Conservation (phyloP, 208 protist genomes). For the Acanthamoeba lenticulata region DNA sequence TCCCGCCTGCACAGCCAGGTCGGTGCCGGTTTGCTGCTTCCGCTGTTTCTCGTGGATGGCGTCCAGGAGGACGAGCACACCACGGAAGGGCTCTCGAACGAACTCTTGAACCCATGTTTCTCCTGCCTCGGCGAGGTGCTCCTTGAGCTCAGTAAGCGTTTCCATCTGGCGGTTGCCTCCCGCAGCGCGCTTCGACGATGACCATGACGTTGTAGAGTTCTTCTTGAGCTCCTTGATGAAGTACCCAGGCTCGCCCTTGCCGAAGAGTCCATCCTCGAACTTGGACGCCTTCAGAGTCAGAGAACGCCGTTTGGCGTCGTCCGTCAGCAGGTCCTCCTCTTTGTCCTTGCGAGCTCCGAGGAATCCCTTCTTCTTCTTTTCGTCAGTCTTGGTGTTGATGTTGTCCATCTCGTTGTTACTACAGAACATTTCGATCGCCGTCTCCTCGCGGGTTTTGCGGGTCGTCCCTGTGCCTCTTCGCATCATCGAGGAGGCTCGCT, state of each 20-base stretch:
- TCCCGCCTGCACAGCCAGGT: background rate
- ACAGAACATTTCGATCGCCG: background rate
- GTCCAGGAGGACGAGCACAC: background rate
- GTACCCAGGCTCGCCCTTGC: slow-evolving; percentile 1
- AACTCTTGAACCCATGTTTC: background rate
- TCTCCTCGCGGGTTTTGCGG: background rate
- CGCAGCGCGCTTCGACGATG: background rate
- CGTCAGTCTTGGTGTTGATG: background rate
- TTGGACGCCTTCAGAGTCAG: background rate
- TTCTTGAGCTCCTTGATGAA: slow-evolving; percentile 53
- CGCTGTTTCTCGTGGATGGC: background rate
- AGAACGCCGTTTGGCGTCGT: background rate
- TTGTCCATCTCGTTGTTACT: background rate
- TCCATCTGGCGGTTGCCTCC: background rate
- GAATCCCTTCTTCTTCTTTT: background rate
- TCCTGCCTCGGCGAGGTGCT: background rate
- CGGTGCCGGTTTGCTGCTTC: slow-evolving; percentile 46
- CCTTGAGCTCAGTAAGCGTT: slow-evolving; percentile 25
- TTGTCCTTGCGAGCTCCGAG: background rate
- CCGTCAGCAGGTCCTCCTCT: too few relatives aligned
- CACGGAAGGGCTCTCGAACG: background rate
- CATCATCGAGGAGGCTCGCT: slow-evolving; percentile 4
- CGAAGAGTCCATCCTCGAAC: background rate
- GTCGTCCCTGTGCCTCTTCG: background rate
- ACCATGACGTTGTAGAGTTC: slow-evolving; percentile 28